A percentile compares a stretch with the other conserved stretches of the same genome.
Conservation (phyloP, 176 grass and related monocot genomes). For the Phragmites australis region DNA sequence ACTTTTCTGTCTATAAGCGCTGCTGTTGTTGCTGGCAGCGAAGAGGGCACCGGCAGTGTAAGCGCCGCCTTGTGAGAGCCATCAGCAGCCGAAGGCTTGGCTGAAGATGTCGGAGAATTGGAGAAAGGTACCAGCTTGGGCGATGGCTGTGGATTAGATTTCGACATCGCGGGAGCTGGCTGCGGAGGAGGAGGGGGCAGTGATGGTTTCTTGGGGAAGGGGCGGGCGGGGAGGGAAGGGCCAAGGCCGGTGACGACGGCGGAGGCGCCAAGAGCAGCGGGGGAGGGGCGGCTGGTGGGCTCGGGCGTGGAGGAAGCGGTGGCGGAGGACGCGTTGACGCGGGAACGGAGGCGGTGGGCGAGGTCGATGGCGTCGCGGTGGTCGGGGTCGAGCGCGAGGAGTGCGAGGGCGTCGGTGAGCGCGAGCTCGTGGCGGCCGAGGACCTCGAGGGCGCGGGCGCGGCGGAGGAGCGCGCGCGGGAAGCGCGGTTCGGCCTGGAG, state of each 20-base stretch:
- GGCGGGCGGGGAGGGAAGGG: constrained; percentile 71
- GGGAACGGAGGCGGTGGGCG: constrained; percentile 44
- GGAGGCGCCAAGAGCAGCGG: constrained; percentile 88
- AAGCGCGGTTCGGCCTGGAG: constrained; percentile 86
- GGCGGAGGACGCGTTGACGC: constrained; percentile 7
- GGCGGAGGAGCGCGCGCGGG: constrained; percentile 87
- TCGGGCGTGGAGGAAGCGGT: constrained; percentile 28
- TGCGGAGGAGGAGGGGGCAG: constrained; percentile 33
- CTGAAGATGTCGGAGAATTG: constrained; percentile 37
- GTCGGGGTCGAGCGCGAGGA: constrained; percentile 67
- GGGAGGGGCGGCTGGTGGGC: constrained; percentile 64
- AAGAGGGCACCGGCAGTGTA: background rate
- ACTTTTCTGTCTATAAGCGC: constrained; percentile 25
- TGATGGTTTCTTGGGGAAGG: constrained; percentile 68
- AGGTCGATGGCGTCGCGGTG: constrained; percentile 73
- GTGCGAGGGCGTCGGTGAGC: constrained; percentile 72
- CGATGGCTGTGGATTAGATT: constrained; percentile 37
- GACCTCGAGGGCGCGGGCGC: constrained; percentile 81
- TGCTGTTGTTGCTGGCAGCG: constrained; percentile 19
- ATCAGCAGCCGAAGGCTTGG: constrained; percentile 31
- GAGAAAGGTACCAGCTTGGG: constrained; percentile 52
- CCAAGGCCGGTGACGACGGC: constrained; percentile 86
- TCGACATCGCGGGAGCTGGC: constrained; percentile 26
- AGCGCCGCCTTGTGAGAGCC: constrained; percentile 27
- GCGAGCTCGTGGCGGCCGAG: constrained; percentile 81